phyloP scores from a whole-genome alignment of 495 filamentous ascomycete genomes.

The Thermothielavioides terrestris region DNA sequence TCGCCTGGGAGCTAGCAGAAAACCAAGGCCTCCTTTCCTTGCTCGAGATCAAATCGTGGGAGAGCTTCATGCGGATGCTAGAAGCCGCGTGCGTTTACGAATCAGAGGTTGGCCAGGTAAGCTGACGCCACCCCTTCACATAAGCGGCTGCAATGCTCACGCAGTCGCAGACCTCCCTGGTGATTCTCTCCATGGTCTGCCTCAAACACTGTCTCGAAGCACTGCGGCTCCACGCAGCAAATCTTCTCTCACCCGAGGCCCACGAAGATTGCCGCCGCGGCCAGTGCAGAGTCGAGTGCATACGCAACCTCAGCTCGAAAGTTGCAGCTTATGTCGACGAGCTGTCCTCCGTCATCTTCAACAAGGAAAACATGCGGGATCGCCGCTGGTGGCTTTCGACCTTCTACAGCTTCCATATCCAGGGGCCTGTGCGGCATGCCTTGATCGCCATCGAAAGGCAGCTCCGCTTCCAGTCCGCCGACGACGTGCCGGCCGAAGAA shows the following conservation, averaged over 20 bases:
- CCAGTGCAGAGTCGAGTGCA: slow-evolving; percentile 26
- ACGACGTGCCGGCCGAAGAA: slow-evolving; percentile 21
- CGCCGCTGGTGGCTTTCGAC: slow-evolving; percentile 29
- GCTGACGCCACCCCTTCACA: neutral
- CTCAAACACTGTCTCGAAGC: slow-evolving; percentile 25
- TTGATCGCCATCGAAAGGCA: slow-evolving; percentile 25
- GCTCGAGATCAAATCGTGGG: slow-evolving; percentile 23
- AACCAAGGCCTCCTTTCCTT: slow-evolving; percentile 13
- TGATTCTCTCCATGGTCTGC: slow-evolving; percentile 26
- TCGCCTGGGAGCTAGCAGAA: slow-evolving; percentile 33
- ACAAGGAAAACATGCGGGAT: slow-evolving; percentile 31
- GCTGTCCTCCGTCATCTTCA: slow-evolving; percentile 30
- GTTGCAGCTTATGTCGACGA: slow-evolving; percentile 22
- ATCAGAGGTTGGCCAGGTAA: slow-evolving; percentile 24
- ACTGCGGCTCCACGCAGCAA: slow-evolving; percentile 19
- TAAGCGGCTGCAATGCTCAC: neutral
- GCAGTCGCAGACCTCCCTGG: slow-evolving; percentile 21
- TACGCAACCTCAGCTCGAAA: slow-evolving; percentile 17
- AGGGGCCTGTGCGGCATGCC: slow-evolving; percentile 27
- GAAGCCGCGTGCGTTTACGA: slow-evolving; percentile 27
- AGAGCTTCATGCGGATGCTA: slow-evolving; percentile 26
- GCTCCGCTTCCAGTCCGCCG: slow-evolving; percentile 16
- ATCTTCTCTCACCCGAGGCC: slow-evolving; percentile 6
- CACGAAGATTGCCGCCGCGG: slow-evolving; percentile 20
- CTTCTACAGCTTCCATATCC: slow-evolving; percentile 31